Conservation (phyloP, 2,329 filamentous ascomycete species). For the Pseudogymnoascus sp. region DNA sequence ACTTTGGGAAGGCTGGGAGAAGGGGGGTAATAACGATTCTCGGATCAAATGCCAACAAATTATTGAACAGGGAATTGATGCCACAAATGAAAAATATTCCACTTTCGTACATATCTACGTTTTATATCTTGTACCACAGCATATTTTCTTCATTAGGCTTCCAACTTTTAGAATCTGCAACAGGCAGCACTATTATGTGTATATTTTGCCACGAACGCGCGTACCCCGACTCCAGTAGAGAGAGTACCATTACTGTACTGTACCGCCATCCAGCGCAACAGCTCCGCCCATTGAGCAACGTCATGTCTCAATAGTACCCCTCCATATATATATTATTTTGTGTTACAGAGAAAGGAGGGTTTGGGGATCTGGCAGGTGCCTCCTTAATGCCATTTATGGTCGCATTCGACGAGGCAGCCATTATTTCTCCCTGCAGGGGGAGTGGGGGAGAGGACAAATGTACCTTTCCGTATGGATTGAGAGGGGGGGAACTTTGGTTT, state of each 20-base stretch:
- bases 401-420: neutral
- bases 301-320: neutral
- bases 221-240: neutral
- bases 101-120: neutral
- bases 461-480: neutral
- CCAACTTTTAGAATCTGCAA: neutral
- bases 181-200: neutral
- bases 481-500: neutral
- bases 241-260: neutral
- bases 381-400: neutral
- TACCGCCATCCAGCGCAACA: neutral
- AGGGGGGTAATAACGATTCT: neutral
- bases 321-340: neutral
- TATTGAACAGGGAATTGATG: constrained; percentile 1
- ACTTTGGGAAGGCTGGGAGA: neutral
- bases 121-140: neutral
- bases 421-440: neutral
- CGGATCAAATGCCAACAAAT: constrained; percentile 1
- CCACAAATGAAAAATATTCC: neutral
- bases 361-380: neutral
- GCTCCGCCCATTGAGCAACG: neutral
- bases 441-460: neutral
- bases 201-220: constrained; percentile 2
- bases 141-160: constrained; percentile 1
- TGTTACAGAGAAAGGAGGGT: neutral